A percentile compares a stretch with the other conserved stretches of the same genome.
phyloP scores from a whole-genome alignment of 352 stramenopile species.

The Aphanomyces invadans region DNA sequence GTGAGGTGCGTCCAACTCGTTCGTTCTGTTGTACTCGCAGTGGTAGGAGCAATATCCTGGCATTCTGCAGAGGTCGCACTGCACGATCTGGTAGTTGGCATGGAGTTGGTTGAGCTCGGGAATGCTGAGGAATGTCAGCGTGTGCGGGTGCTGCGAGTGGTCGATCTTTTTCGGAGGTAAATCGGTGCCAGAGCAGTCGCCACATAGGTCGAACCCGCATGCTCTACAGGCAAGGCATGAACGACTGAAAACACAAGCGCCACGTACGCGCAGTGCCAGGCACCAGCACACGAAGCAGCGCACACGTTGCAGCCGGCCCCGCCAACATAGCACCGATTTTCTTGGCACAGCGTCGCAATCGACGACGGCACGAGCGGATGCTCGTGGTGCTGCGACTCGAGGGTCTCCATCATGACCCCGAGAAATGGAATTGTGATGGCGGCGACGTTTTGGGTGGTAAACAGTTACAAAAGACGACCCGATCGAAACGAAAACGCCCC shows the following conservation, averaged over 20 bases:
- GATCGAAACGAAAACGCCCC: no score
- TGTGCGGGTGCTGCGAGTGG: background rate
- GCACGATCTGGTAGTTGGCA: background rate
- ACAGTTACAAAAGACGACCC: no score
- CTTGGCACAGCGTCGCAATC: background rate
- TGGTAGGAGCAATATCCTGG: background rate
- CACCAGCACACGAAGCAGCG: background rate
- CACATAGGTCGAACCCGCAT: conserved; percentile 6
- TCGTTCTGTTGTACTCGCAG: conserved; percentile 7
- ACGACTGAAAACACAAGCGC: background rate
- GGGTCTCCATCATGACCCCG: background rate
- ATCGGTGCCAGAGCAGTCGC: background rate
- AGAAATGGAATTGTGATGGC: background rate
- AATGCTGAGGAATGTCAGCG: background rate
- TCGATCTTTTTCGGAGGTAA: background rate
- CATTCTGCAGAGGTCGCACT: background rate
- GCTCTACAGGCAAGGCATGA: background rate
- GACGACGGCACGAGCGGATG: background rate
- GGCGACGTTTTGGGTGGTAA: no score
- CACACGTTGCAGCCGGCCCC: conserved; percentile 3
- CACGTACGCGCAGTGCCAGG: background rate
- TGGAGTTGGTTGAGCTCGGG: background rate
- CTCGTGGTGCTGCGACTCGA: background rate
- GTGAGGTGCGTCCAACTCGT: no score
- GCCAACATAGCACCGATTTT: background rate